Evolutionary conservation across 345 rosid species (phyloP), one percentile per base, ranked within the genome.

Genomic region (Linum lewisii): DNA sequence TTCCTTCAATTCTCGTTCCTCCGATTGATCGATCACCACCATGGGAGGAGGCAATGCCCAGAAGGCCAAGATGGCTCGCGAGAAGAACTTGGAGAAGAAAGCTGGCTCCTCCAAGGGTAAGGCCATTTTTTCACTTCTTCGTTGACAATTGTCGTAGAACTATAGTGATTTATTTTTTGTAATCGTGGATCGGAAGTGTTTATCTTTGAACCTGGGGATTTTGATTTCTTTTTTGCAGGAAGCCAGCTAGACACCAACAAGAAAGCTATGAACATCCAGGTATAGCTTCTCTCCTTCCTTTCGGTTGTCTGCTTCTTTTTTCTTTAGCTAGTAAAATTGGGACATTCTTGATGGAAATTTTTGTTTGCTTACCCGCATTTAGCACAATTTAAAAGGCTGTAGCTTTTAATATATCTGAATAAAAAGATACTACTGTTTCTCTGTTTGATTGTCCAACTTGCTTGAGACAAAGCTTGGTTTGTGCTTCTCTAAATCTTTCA

Each of bases 21-120:
- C 47, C 16, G 47, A 42, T 42, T 42, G 15, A 42, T 42, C 47
- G 16, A 11, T 42, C 47, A 16, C 47, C 47, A 75, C 57, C 63
- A 77, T 69, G 72, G 76, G 69, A 59, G 66, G 64, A 21, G 71
- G 60, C 21, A 63, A 45, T 18, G 65, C 22, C 15, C 70, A 67
- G 53, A 65, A 62, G 36, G 24, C 70, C 3, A 67, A 67, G 70
- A 67, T 54, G 64, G 70, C 70, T 42, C 70, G 70, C 37, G 70
- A 67, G 36, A 60, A 24, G 56, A 44, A 67, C 65, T 3, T 54
- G 4, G 70, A 60, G 60, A 66, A 60, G 64, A 25, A 24, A 11
- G 61, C 60, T 8, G 64, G 56, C 21, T 61, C 61, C 50, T 20
- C 9, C 45, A 67, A 67, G 29, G 70, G 70, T 67, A 60, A 6